Percentiles rank a stretch among this genome's conserved stretches.
Conservation (phyloP, 2,329 filamentous ascomycete species). For the Talaromyces verruculosus region DNA sequence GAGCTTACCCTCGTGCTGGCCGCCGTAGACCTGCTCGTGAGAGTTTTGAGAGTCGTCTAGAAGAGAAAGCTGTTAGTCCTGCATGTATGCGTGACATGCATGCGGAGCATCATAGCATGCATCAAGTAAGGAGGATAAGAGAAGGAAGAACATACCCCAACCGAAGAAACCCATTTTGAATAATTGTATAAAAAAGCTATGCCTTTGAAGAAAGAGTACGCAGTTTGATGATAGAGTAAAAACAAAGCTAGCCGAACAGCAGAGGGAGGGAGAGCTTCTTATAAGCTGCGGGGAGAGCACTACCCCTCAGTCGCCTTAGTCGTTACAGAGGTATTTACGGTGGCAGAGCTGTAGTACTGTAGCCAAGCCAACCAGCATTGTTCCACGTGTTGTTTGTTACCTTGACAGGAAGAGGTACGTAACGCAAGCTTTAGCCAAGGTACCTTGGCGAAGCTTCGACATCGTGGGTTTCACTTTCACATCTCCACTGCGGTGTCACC, state of each 20-base stretch:
- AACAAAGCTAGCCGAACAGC: neutral
- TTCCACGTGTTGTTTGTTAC: neutral
- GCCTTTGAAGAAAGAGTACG: neutral
- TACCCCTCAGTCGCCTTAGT: neutral
- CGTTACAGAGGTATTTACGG: neutral
- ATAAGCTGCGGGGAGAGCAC: slow-evolving; percentile 13
- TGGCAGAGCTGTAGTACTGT: neutral
- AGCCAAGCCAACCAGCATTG: neutral
- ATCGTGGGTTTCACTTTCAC: neutral
- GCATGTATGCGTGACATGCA: neutral
- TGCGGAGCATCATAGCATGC: neutral
- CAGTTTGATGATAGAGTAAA: neutral
- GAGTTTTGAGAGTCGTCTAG: slow-evolving; percentile 54
- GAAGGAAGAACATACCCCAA: slow-evolving; percentile 14
- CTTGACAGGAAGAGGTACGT: neutral
- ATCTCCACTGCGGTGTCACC: neutral
- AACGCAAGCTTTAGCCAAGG: slow-evolving; percentile 7
- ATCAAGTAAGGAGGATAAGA: neutral
- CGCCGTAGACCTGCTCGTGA: slow-evolving; percentile 57
- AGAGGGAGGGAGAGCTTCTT: slow-evolving; percentile 5
- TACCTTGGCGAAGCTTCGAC: slow-evolving; percentile 10
- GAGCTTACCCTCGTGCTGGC: slow-evolving; percentile 60
- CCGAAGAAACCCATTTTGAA: slow-evolving; percentile 22
- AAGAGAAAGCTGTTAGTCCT: neutral
- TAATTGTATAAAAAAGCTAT: neutral